Evolutionary conservation across 2,329 filamentous ascomycete genomes (phyloP), one percentile per base, ranked within the genome.

Genomic region (Fulvia fulva): DNA sequence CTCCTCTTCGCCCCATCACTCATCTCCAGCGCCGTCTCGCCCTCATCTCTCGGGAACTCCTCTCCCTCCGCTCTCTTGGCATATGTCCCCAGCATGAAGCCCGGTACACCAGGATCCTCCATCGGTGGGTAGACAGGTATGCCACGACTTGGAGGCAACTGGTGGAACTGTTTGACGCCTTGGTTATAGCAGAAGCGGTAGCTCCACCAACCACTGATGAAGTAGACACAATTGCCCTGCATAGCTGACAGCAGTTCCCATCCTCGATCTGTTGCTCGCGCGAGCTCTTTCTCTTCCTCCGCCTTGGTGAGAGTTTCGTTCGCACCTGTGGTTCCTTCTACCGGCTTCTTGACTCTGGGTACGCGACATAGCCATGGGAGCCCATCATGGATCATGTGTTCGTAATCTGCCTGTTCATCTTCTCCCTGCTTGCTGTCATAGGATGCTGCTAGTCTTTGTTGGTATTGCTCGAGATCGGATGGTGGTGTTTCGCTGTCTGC

Each of bases 161-260:
- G 90, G 73, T 97, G 92, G 75, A 95, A 97, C 74, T 97, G 92
- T 68, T 90, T 88, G 61, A 97, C 87, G 63, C 93, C 86, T 61
- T 87, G 83, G 70, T 90, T 90, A 76, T 96, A 94, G 79, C 92
- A 97, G 74, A 96, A 96, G 67, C 87, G 89, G 75, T 97, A 97
- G 70, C 89, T 94, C 92, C 92, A 97, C 92, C 92, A 97, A 0
- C 92, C 92, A 0, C 86, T 89, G 64, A 91, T 77, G 72, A 85
- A 89, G 77, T 93, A 96, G 63, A 97, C 83, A 73, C 92, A 97
- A 52, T 83, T 82, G 3, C 87, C 88, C 54, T 92, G 83, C 74
- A 97, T 87, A 25, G 87, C 85, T 63, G 84, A 83, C 52, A 97
- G 78, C 22, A 97, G 80, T 68, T 94, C 88, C 82, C 90, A 89